Percentiles rank a stretch among this genome's conserved stretches.
phyloP scores from a whole-genome alignment of 1,139 yeast species.

The Pneumocystis carinii region DNA sequence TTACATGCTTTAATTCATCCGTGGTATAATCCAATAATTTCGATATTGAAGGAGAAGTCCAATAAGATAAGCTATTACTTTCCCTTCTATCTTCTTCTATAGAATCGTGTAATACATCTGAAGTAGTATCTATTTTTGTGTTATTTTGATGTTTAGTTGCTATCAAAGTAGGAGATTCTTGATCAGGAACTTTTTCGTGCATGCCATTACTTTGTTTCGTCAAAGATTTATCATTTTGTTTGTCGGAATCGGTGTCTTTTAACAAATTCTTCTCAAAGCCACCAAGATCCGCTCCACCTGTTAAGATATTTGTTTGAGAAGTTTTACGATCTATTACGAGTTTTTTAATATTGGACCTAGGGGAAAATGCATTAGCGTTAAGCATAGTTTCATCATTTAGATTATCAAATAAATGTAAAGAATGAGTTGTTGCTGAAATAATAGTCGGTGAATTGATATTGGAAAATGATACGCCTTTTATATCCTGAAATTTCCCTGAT shows the following conservation, averaged over 20 bases:
- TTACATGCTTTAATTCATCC: slow-evolving; percentile 48
- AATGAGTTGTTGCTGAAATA: slow-evolving; percentile 3
- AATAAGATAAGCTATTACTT: slow-evolving; percentile 57
- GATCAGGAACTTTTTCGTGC: background rate
- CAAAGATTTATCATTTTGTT: background rate
- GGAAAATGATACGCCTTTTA: slow-evolving; percentile 10
- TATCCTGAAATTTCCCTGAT: slow-evolving; percentile 1
- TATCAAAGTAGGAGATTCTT: background rate
- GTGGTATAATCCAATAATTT: slow-evolving; percentile 46
- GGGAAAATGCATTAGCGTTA: slow-evolving; percentile 58
- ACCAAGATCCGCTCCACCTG: slow-evolving; percentile 14
- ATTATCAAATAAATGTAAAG: background rate
- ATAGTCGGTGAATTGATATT: slow-evolving; percentile 3
- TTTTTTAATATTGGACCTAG: slow-evolving; percentile 42
- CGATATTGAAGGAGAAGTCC: slow-evolving; percentile 66
- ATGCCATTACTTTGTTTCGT: background rate
- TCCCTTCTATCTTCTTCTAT: slow-evolving; percentile 14
- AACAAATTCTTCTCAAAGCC: slow-evolving; percentile 11
- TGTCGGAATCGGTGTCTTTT: slow-evolving; percentile 13
- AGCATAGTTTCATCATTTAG: slow-evolving; percentile 36
- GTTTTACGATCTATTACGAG: slow-evolving; percentile 39
- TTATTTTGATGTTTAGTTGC: background rate
- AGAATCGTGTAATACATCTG: background rate
- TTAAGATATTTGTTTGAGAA: slow-evolving; percentile 17
- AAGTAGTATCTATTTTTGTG: background rate